These are phyloP conservation scores for Candida manassasensis DNA, from an alignment of 805 yeast species.

Conservation along the genomic window DNA sequence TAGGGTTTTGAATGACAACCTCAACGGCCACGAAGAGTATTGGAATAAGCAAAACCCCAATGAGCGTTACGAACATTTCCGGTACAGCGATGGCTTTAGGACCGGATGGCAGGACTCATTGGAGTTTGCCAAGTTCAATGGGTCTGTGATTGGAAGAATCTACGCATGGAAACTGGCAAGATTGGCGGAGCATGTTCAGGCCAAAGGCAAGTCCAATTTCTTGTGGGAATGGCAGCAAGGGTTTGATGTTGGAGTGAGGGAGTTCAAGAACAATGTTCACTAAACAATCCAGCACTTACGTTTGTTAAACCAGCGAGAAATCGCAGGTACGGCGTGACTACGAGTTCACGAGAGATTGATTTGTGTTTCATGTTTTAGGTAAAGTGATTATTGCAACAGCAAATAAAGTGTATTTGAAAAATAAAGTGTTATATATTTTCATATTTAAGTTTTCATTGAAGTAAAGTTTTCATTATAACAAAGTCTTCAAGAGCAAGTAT, in stretches of 20 bases:
- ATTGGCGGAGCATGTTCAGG: conserved; percentile 51
- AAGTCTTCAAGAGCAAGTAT: too few relatives aligned
- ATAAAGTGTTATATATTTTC: too few relatives aligned
- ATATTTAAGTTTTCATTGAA: too few relatives aligned
- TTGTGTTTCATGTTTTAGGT: too few relatives aligned
- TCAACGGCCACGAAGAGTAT: conserved; percentile 50
- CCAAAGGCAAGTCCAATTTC: conserved; percentile 51
- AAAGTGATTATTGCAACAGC: too few relatives aligned
- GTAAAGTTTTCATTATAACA: too few relatives aligned
- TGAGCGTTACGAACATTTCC: conserved; percentile 71
- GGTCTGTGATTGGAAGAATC: conserved; percentile 69
- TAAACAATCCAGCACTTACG: neutral
- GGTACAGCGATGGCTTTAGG: conserved; percentile 73
- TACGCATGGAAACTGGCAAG: conserved; percentile 67
- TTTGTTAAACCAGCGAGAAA: too few relatives aligned
- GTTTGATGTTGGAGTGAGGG: conserved; percentile 55
- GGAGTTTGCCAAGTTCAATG: conserved; percentile 65
- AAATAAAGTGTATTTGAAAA: too few relatives aligned
- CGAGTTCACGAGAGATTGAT: too few relatives aligned
- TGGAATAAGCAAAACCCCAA: conserved; percentile 61
- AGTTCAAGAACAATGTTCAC: conserved; percentile 23
- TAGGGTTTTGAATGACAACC: conserved; percentile 32
- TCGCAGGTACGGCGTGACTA: too few relatives aligned
- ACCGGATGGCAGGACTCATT: conserved; percentile 71
- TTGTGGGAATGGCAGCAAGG: conserved; percentile 94